Evolutionary conservation across 257 asterid genomes (phyloP).

Genomic region (Solanum piurae): DNA sequence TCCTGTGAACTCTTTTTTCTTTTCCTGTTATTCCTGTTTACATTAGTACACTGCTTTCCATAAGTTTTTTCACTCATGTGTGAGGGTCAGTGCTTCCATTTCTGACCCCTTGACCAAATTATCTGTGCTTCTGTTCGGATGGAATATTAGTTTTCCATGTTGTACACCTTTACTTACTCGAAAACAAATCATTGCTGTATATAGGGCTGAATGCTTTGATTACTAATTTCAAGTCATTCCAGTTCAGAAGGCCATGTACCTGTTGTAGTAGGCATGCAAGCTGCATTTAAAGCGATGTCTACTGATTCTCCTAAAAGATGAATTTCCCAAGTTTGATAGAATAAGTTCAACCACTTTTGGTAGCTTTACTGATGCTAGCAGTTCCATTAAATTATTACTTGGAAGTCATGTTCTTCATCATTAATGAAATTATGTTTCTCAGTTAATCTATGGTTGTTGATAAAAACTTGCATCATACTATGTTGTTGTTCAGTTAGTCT

Average conservation of each 20-base stretch:
- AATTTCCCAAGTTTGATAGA: neutral
- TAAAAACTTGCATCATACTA: neutral
- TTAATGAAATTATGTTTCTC: neutral
- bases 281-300: neutral
- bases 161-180: neutral
- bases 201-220: neutral
- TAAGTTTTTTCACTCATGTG: neutral
- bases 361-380: neutral
- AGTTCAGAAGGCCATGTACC: neutral
- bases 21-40: neutral
- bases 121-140: neutral
- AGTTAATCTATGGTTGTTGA: neutral
- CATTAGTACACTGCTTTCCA: neutral
- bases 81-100: neutral
- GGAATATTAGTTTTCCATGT: neutral
- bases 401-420: neutral
- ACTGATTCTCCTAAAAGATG: neutral
- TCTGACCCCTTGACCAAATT: neutral
- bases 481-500: neutral
- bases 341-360: neutral
- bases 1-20: neutral
- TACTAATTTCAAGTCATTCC: neutral
- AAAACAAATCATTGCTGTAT: neutral
- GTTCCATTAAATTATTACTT: neutral
- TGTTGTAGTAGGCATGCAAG: neutral